Percentiles rank a stretch among this genome's conserved stretches.
Evolutionary conservation across 2,329 filamentous ascomycete genomes (phyloP).

Genomic region (Scedosporium dehoogii): DNA sequence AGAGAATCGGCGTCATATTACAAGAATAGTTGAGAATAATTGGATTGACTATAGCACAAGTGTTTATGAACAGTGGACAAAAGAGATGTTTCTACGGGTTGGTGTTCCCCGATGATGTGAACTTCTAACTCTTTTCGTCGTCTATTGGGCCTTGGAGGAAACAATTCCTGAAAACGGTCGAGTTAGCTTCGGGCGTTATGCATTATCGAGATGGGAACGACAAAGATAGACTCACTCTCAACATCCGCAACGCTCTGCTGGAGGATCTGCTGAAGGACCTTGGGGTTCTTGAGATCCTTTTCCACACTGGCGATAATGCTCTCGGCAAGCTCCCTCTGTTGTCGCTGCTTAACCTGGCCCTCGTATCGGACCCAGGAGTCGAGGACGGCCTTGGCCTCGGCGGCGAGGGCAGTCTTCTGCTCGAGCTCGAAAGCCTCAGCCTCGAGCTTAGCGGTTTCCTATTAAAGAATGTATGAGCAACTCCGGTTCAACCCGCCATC

Average conservation of each 20-base stretch:
- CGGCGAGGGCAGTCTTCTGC: constrained; percentile 85
- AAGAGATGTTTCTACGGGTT: constrained; percentile 33
- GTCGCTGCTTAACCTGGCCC: constrained; percentile 95
- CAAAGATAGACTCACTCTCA: constrained; percentile 57
- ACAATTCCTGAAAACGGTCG: constrained; percentile 41
- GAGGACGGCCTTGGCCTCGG: constrained; percentile 89
- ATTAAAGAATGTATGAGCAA: constrained; percentile 8
- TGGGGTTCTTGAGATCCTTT: constrained; percentile 98
- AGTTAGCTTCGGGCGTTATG: no score
- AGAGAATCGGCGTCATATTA: neutral
- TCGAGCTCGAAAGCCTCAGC: constrained; percentile 93
- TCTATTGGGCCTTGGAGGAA: constrained; percentile 54
- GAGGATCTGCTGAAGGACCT: constrained; percentile 92
- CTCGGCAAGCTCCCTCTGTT: constrained; percentile 93
- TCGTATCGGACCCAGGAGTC: constrained; percentile 99
- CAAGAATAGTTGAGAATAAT: constrained; percentile 14
- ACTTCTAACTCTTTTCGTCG: constrained; percentile 25
- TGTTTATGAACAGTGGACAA: constrained; percentile 47
- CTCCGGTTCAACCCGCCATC: neutral
- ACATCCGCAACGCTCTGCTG: constrained; percentile 93
- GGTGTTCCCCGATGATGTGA: constrained; percentile 23
- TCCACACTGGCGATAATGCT: constrained; percentile 92
- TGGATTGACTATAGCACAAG: constrained; percentile 53
- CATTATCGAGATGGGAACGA: constrained; percentile 23
- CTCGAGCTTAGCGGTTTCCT: constrained; percentile 97